These are phyloP conservation scores for Mortierella antarctica DNA, from an alignment of 192 early-diverging fungal genomes.

Conservation along the genomic window DNA sequence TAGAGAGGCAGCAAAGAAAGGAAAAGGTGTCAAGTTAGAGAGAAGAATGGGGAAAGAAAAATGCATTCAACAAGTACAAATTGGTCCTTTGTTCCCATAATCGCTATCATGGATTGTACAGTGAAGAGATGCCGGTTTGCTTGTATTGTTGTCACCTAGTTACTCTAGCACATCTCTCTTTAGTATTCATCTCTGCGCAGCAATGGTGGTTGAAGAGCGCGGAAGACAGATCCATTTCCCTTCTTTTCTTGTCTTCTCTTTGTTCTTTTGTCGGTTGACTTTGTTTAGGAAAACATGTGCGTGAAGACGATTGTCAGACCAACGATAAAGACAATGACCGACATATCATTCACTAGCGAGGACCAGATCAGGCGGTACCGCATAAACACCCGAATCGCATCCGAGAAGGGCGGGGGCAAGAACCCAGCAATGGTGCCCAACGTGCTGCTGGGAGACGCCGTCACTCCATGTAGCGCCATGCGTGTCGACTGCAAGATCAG, in stretches of 20 bases:
- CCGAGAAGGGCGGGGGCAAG: constrained; percentile 61
- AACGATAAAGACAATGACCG: constrained; percentile 60
- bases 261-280: neutral
- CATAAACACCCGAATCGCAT: constrained; percentile 56
- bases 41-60: neutral
- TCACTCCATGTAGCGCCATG: constrained; percentile 59
- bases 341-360: constrained; percentile 63
- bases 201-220: no score
- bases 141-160: no score
- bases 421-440: constrained; percentile 56
- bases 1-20: neutral
- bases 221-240: neutral
- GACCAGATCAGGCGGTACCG: constrained; percentile 67
- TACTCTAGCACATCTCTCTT: neutral
- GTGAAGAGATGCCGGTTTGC: no score
- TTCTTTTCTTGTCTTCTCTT: neutral
- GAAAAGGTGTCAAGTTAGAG: neutral
- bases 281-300: constrained; percentile 39
- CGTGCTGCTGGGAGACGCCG: constrained; percentile 45
- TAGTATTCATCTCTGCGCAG: neutral
- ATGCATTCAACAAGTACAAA: no score
- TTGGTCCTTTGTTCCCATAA: neutral
- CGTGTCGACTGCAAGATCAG: constrained; percentile 60
- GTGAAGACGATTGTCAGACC: constrained; percentile 49
- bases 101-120: no score